Conservation (phyloP, 306 rosid genomes). For the Prunus fruticosa region DNA sequence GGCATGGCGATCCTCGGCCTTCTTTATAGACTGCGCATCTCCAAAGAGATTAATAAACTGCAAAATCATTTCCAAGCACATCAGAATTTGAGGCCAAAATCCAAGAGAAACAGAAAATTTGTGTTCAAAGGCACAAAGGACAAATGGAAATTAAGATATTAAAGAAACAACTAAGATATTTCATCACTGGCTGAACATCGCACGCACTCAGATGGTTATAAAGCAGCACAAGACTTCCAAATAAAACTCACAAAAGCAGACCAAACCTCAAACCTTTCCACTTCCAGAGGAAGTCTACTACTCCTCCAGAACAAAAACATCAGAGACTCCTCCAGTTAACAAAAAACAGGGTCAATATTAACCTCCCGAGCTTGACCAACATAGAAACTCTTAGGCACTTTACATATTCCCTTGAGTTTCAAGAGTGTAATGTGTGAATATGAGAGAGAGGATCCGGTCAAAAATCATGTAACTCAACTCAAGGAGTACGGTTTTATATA, state of each 20-base stretch:
- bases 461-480: background rate
- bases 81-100: conserved; percentile 12
- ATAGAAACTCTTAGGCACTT: background rate
- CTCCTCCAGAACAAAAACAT: background rate
- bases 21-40: conserved; percentile 81
- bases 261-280: background rate
- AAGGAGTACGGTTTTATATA: background rate
- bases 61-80: conserved; percentile 22
- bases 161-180: background rate
- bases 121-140: background rate
- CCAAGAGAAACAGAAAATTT: background rate
- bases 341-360: background rate
- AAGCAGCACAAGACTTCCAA: background rate
- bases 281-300: background rate
- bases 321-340: background rate
- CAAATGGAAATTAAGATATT: background rate
- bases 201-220: background rate
- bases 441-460: background rate
- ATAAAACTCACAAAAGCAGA: background rate
- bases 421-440: background rate
- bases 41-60: conserved; percentile 97
- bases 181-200: background rate
- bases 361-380: background rate
- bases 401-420: background rate
- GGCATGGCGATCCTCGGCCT: conserved; percentile 90